These are phyloP conservation scores for Penicillium steckii DNA, from an alignment of 495 filamentous ascomycete genomes.

Conservation along the genomic window DNA sequence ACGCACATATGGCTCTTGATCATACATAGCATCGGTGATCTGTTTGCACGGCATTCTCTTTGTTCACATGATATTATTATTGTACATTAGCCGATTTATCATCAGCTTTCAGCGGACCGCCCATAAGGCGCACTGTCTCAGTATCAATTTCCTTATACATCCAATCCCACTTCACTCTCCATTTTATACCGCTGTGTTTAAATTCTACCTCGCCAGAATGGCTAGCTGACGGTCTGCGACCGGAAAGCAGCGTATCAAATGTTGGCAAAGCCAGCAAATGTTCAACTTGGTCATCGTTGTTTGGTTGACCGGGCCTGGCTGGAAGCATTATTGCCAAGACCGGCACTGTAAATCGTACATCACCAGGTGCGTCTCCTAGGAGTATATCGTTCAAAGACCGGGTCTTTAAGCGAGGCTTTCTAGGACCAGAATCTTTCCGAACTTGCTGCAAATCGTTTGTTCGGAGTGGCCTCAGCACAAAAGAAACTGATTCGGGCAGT, in stretches of 20 bases:
- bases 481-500: background rate
- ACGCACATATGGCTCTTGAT: constrained; percentile 15
- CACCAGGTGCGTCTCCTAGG: constrained; percentile 21
- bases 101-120: constrained; percentile 21
- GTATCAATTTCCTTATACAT: constrained; percentile 45
- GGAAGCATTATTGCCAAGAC: constrained; percentile 20
- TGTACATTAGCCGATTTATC: constrained; percentile 27
- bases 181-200: constrained; percentile 7
- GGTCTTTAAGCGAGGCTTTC: background rate
- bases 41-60: constrained; percentile 17
- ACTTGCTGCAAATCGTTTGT: constrained; percentile 28
- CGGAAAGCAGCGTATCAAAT: constrained; percentile 19
- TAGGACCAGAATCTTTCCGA: background rate
- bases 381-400: background rate
- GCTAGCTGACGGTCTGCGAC: background rate
- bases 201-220: constrained; percentile 11
- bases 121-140: constrained; percentile 36
- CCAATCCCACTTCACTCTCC: constrained; percentile 41
- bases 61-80: constrained; percentile 19
- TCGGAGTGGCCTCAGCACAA: constrained; percentile 53
- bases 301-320: background rate
- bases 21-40: constrained; percentile 30
- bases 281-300: constrained; percentile 4
- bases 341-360: constrained; percentile 40
- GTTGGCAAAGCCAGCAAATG: constrained; percentile 34